Conservation (phyloP, 371 early-diverging fungal species). For the Rhizomucor miehei region DNA sequence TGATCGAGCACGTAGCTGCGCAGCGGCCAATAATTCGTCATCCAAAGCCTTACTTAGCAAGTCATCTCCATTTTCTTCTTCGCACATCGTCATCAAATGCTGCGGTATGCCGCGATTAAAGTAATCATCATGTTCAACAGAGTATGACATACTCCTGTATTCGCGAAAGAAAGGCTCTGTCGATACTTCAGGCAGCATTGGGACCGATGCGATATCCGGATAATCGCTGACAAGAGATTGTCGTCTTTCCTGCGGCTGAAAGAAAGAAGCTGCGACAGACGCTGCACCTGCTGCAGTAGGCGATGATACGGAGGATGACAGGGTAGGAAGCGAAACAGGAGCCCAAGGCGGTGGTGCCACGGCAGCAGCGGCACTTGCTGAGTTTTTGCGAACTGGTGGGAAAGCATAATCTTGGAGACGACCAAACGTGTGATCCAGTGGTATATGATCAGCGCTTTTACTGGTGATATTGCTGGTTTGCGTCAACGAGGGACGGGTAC, state of each 20-base stretch:
- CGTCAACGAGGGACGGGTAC: background rate
- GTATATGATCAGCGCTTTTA: constrained; percentile 1
- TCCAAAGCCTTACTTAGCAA: constrained; percentile 12
- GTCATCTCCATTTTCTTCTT: constrained; percentile 29
- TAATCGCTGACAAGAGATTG: constrained; percentile 15
- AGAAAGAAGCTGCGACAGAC: constrained; percentile 4
- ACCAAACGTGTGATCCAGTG: constrained; percentile 18
- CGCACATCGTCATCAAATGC: constrained; percentile 30
- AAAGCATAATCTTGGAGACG: constrained; percentile 33
- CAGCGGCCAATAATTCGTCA: constrained; percentile 18
- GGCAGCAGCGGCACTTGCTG: constrained; percentile 22
- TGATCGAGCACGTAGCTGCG: constrained; percentile 24
- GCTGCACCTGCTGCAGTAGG: background rate
- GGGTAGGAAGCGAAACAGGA: constrained; percentile 8
- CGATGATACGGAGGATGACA: constrained; percentile 5
- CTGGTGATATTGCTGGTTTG: background rate
- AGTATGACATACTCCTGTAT: constrained; percentile 41
- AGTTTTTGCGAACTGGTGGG: constrained; percentile 35
- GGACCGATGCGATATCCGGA: constrained; percentile 33
- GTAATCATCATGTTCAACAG: constrained; percentile 20
- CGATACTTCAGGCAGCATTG: constrained; percentile 39
- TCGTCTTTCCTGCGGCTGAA: constrained; percentile 1
- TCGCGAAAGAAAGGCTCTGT: constrained; percentile 31
- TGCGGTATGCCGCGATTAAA: constrained; percentile 6
- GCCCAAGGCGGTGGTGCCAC: constrained; percentile 15